Conservation (phyloP, 108 stramenopile species). For the Nannochloropsis gaditana region DNA sequence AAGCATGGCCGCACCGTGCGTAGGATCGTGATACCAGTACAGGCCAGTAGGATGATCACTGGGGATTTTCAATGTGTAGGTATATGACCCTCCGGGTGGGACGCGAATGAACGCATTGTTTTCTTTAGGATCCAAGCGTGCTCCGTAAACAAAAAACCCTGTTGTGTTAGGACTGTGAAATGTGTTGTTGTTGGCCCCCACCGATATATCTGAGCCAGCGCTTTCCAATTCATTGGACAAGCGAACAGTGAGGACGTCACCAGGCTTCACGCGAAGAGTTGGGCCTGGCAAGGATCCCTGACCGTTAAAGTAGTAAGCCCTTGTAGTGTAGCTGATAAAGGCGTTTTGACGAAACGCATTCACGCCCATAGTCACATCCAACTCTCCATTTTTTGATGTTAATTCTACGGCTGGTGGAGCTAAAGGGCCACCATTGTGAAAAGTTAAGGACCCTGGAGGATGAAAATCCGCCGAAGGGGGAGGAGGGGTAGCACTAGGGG, state of each 20-base stretch:
- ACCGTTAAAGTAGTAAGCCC: slow-evolving; percentile 3
- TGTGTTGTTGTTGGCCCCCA: background rate
- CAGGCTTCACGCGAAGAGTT: background rate
- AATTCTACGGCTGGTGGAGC: slow-evolving; percentile 1
- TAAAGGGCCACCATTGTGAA: slow-evolving; percentile 17
- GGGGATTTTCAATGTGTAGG: background rate
- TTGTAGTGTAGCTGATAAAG: background rate
- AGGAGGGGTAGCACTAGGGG: background rate
- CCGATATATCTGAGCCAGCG: background rate
- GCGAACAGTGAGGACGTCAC: background rate
- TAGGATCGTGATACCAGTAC: slow-evolving; percentile 12
- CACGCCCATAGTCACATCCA: background rate
- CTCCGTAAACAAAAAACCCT: background rate
- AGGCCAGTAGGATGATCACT: slow-evolving; percentile 7
- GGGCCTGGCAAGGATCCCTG: background rate
- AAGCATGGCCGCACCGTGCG: slow-evolving; percentile 9
- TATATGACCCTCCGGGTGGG: background rate
- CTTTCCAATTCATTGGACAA: background rate
- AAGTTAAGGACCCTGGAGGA: slow-evolving; percentile 7
- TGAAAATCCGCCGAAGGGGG: background rate
- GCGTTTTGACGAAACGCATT: slow-evolving; percentile 7
- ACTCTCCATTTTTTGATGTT: background rate
- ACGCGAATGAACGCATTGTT: slow-evolving; percentile 8
- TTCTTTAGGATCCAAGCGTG: background rate
- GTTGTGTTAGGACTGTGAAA: slow-evolving; percentile 8